phyloP scores from a whole-genome alignment of 192 early-diverging fungal genomes.

The Nowakowskiella sp. region DNA sequence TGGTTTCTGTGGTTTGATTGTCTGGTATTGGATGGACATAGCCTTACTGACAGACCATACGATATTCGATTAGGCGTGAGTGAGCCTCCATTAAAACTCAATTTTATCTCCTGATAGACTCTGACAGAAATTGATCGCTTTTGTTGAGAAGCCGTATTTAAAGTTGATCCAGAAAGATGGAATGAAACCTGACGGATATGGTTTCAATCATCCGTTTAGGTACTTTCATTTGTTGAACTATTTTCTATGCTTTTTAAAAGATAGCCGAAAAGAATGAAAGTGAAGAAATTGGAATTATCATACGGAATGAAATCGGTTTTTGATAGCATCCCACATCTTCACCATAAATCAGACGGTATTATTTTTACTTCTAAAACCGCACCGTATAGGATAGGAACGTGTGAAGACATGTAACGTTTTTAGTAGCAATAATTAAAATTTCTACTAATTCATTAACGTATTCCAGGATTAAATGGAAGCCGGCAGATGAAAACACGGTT shows the following conservation, averaged over 20 bases:
- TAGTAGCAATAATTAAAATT: neutral
- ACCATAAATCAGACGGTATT: constrained; percentile 62
- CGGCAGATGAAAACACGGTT: constrained; percentile 48
- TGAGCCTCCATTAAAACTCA: too few species aligned
- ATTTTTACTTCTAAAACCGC: constrained; percentile 57
- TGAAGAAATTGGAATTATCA: constrained; percentile 39
- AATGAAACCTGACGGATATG: neutral
- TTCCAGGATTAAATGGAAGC: constrained; percentile 56
- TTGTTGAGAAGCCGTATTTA: too few species aligned
- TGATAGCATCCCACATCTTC: constrained; percentile 52
- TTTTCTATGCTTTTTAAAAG: neutral
- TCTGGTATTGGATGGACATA: constrained; percentile 48
- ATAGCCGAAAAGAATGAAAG: constrained; percentile 16
- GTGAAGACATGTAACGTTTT: constrained; percentile 41
- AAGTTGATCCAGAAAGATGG: constrained; percentile 10
- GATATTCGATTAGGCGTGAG: constrained; percentile 65
- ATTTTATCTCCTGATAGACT: too few species aligned
- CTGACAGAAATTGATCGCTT: too few species aligned
- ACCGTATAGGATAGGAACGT: constrained; percentile 42
- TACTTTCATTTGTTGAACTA: too few species aligned
- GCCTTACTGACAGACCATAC: constrained; percentile 49
- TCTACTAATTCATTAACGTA: neutral
- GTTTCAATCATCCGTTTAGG: too few species aligned
- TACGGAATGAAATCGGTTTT: constrained; percentile 44
- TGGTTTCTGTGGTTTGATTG: constrained; percentile 60